These are phyloP conservation scores for Phyllachora maydis DNA, from an alignment of 2,329 filamentous ascomycete species.

Conservation along the genomic window DNA sequence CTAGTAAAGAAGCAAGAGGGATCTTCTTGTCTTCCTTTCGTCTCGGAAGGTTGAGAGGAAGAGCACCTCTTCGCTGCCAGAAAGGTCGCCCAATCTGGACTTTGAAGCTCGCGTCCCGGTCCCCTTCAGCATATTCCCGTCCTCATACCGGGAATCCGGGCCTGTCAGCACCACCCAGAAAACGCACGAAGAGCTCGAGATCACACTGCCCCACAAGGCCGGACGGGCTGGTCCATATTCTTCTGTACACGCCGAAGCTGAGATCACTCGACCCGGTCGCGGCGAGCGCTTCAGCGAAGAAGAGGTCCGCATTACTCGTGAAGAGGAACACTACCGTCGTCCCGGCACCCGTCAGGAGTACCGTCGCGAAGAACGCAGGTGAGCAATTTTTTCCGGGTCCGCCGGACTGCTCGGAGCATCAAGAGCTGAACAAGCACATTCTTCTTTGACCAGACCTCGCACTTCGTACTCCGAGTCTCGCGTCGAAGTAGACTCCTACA, in stretches of 20 bases:
- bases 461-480: conserved; percentile 37
- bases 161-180: conserved; percentile 22
- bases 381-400: conserved; percentile 15
- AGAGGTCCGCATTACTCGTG: conserved; percentile 64
- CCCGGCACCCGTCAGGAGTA: conserved; percentile 39
- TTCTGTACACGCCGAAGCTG: conserved; percentile 42
- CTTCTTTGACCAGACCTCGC: conserved; percentile 13
- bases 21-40: conserved; percentile 48
- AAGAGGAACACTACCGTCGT: conserved; percentile 58
- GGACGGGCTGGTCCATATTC: conserved; percentile 95
- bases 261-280: conserved; percentile 38
- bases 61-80: conserved; percentile 19
- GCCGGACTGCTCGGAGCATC: too few relatives aligned
- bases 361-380: conserved; percentile 33
- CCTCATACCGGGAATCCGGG: conserved; percentile 14
- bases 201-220: conserved; percentile 63
- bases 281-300: conserved; percentile 51
- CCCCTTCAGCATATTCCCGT: conserved; percentile 73
- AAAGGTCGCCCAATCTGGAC: conserved; percentile 92
- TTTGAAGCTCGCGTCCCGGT: conserved; percentile 99
- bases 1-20: conserved; percentile 19
- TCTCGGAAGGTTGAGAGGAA: conserved; percentile 20
- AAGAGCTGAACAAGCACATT: too few relatives aligned
- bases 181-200: conserved; percentile 76
- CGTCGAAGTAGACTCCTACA: conserved; percentile 39